phyloP scores from a whole-genome alignment of 2,329 filamentous ascomycete species.

The Coniella lustricola region DNA sequence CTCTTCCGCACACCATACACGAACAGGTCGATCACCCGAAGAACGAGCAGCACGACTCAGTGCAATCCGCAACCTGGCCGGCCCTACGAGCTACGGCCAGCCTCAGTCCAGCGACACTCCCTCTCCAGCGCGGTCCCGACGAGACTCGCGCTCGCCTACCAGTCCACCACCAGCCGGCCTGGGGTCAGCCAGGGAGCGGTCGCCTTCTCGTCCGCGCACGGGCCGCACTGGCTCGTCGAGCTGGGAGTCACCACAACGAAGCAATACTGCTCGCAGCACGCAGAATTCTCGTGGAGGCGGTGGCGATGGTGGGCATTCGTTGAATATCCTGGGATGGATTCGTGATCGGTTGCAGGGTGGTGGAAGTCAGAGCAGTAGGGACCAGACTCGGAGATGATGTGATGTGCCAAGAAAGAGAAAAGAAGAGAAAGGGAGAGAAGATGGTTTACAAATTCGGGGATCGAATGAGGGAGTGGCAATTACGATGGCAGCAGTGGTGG shows the following conservation, averaged over 20 bases:
- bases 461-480: too few relatives aligned
- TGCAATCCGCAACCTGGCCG: constrained; percentile 20
- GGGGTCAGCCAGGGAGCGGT: constrained; percentile 12
- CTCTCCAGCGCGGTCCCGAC: constrained; percentile 2
- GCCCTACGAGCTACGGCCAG: constrained; percentile 4
- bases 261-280: constrained; percentile 1
- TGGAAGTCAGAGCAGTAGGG: not conserved
- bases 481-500: too few relatives aligned
- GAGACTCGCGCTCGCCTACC: constrained; percentile 15
- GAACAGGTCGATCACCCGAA: constrained; percentile 11
- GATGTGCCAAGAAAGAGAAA: too few relatives aligned
- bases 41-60: constrained; percentile 19
- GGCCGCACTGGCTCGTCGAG: constrained; percentile 7
- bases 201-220: constrained; percentile 3
- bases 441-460: too few relatives aligned
- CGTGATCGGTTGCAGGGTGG: constrained; percentile 19
- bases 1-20: not conserved
- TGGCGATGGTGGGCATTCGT: constrained; percentile 3
- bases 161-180: constrained; percentile 8
- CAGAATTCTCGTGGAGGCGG: not conserved
- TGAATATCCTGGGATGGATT: constrained; percentile 19
- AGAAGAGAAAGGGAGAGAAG: too few relatives aligned
- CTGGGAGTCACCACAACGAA: constrained; percentile 1
- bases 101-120: not conserved
- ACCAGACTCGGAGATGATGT: constrained; percentile 7